Percentiles rank a stretch among this genome's conserved stretches.
phyloP scores from a whole-genome alignment of 768 basidiomycete genomes.

The Tulasnella sp. region DNA sequence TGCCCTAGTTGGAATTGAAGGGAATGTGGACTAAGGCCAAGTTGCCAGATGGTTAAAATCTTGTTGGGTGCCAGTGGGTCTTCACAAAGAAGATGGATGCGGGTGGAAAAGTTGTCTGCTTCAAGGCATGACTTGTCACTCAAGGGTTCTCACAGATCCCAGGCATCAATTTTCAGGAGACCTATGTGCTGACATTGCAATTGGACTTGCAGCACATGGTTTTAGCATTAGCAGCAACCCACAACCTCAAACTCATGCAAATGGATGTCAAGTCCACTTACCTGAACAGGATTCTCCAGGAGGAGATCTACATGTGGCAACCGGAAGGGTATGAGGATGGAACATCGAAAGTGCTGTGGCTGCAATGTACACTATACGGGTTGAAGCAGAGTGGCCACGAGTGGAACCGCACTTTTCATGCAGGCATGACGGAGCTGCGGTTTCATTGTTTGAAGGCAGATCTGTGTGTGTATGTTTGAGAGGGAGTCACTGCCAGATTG shows the following conservation, averaged over 20 bases:
- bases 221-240: conserved; percentile 15
- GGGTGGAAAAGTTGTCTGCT: conserved; percentile 23
- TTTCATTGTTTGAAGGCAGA: conserved; percentile 27
- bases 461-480: conserved; percentile 27
- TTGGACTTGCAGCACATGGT: conserved; percentile 16
- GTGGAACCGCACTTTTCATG: conserved; percentile 27
- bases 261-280: conserved; percentile 19
- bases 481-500: not conserved
- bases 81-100: conserved; percentile 23
- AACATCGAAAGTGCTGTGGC: conserved; percentile 17
- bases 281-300: conserved; percentile 19
- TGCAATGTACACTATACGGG: conserved; percentile 27
- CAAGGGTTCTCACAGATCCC: conserved; percentile 33
- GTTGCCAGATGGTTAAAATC: conserved; percentile 20
- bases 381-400: conserved; percentile 28
- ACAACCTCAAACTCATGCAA: conserved; percentile 14
- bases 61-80: conserved; percentile 25
- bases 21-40: conserved; percentile 20
- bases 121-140: conserved; percentile 33
- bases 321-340: not conserved
- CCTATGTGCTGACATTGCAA: conserved; percentile 20
- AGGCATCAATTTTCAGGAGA: conserved; percentile 27
- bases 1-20: conserved; percentile 19
- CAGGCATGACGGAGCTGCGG: conserved; percentile 24
- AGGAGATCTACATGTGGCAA: conserved; percentile 20